Conservation (phyloP, 208 protist genomes). For the Crithidia sp. region DNA sequence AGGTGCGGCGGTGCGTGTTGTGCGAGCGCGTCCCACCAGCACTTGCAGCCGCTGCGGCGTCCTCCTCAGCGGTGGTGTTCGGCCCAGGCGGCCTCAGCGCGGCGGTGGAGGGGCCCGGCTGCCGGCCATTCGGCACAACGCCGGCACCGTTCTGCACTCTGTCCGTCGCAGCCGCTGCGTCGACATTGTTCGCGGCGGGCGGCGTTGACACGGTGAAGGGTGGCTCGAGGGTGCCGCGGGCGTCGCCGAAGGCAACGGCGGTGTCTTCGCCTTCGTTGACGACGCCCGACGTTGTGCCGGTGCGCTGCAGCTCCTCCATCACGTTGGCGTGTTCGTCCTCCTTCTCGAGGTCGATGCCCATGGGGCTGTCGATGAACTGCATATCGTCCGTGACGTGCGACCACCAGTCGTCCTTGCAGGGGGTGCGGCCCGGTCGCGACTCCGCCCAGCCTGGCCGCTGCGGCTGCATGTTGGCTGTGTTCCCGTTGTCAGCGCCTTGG, state of each 20-base stretch:
- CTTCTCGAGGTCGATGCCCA: conserved; percentile 39
- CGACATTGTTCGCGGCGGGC: too few relatives aligned
- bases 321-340: conserved; percentile 39
- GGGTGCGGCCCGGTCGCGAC: conserved; percentile 29
- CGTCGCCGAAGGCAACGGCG: conserved; percentile 8
- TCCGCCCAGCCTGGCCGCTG: conserved; percentile 28
- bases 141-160: too few relatives aligned
- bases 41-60: neutral
- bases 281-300: conserved; percentile 9
- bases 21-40: neutral
- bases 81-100: too few relatives aligned
- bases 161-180: too few relatives aligned
- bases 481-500: conserved; percentile 13
- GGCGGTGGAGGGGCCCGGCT: too few relatives aligned
- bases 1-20: conserved; percentile 9
- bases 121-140: too few relatives aligned
- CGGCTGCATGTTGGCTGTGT: neutral
- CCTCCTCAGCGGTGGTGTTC: neutral
- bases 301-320: conserved; percentile 30
- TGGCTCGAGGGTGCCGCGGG: neutral
- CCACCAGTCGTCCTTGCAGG: conserved; percentile 49
- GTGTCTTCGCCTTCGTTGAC: conserved; percentile 25
- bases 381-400: conserved; percentile 38
- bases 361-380: conserved; percentile 41
- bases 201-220: conserved; percentile 4